phyloP scores from a whole-genome alignment of 768 basidiomycete genomes.

The Leccinum fibrillosum region DNA sequence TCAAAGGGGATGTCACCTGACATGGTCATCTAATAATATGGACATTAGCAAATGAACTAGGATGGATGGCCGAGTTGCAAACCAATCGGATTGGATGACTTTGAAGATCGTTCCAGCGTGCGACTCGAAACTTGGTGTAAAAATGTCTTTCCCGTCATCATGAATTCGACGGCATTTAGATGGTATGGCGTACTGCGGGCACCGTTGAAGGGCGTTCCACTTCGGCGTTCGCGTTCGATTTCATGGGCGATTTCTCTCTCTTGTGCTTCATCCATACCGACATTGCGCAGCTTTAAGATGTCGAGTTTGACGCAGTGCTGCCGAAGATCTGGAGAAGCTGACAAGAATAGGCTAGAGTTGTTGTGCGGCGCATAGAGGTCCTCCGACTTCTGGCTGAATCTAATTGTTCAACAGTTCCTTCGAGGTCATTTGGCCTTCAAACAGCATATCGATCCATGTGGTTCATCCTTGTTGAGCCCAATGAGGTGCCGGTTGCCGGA shows the following conservation, averaged over 20 bases:
- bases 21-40: too few relatives aligned
- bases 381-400: conserved; percentile 41
- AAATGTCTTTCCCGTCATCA: conserved; percentile 25
- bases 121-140: too few relatives aligned
- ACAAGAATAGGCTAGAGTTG: background rate
- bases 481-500: conserved; percentile 36
- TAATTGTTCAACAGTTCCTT: conserved; percentile 23
- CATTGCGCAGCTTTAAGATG: background rate
- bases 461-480: conserved; percentile 46
- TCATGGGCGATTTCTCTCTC: conserved; percentile 48
- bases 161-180: conserved; percentile 19
- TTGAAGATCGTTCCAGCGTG: too few relatives aligned
- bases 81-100: too few relatives aligned
- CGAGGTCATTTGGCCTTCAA: conserved; percentile 10
- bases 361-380: conserved; percentile 10
- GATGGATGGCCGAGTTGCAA: too few relatives aligned
- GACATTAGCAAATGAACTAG: too few relatives aligned
- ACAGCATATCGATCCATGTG: conserved; percentile 27
- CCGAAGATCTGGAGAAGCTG: background rate
- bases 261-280: conserved; percentile 27
- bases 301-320: conserved; percentile 8
- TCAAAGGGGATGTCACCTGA: too few relatives aligned
- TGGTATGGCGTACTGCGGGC: conserved; percentile 20
- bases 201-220: conserved; percentile 34
- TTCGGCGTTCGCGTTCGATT: conserved; percentile 38